Base-by-base conservation (phyloP, 2,329 filamentous ascomycete species). In the Xylariaceae sp. region DNA sequence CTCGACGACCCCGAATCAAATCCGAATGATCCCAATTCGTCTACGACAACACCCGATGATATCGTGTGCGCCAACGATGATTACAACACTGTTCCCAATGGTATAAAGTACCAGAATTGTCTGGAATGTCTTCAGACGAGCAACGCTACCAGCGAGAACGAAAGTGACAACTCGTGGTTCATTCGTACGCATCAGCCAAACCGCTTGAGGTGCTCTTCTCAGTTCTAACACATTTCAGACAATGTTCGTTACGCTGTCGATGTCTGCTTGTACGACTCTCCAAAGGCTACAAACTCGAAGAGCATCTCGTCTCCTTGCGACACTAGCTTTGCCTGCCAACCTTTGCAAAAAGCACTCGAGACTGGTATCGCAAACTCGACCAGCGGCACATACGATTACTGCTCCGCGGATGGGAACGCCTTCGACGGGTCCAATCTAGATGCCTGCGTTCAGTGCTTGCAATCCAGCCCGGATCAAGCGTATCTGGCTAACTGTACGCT, bases 401-500 rank as follows among this genome's bases (percentile, higher is more conserved):
- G 80, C 64, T 63, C 70, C 0, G 76, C 75, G 0, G 70, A 75
- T 9, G 65, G 72, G n/a, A 68, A 68, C 0, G 64, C 61, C 0
- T 75, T 80, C 35, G 62, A 66, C 4, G 65, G 69, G 1, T 18
- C 65, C 0, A 67, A 69, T 23, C 66, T 76, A 5, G 68, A 74
- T 13, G 62, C 72, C 0, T 82, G 80, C 49, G 66, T 75, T 1
- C 65, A 72, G 11, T 83, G 80, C 35, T 70, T 82, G 3, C 69
- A 72, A n/a, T 67, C 74, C 0, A 78, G 73, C 15, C 60, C 68
- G 0, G 65, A 74, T 4, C 77, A 80, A 55, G 67, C 61, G 2
- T 81, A 80, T 48, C 67, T 81, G 1, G 71, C 78, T 2, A 82
- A 83, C 64, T 82, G 80, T 82, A 68, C 61, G 79, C 54, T 11